Base-by-base conservation (phyloP, 2,329 filamentous ascomycete species). In the Trichoderma brevicompactum region DNA sequence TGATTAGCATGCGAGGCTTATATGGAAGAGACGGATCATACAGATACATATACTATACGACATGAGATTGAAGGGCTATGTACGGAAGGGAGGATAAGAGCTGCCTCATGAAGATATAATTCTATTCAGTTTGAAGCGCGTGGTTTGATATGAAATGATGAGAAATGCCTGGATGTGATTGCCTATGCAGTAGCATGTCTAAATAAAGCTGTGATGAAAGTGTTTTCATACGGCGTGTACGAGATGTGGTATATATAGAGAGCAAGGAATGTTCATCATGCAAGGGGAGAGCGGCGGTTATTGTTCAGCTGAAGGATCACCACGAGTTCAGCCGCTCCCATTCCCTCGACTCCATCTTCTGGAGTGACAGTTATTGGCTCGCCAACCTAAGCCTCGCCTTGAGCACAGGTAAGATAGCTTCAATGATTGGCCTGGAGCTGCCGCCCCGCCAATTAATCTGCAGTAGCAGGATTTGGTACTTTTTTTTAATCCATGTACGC, bases 381-480 rank as follows among this genome's bases (percentile, higher is more conserved):
- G 23, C 48, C 19, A 28, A 55, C 7, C 19, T 38, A 10, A 44
- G 8, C n/a, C 40, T 32, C 28, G 23, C 48, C 10, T 15, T 40
- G 46, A 52, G 13, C 7, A 32, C n/a, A 32, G 38, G 17, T 15
- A 43, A 17, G n/a, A 59, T 28, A 23, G 40, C 49, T 13, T 46
- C 28, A 43, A 2, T 63, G 60, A 63, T 63, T 63, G 60, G 60
- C 32, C 49, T 63, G 60, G 40, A n/a, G 60, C 40, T 32, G 60
- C 13, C 15, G 60, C 40, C 60, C 60, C 60, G 49, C 60, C 49
- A 54, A 38, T 28, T 4, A 54, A 19, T 23, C 40, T 38, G 59
- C 38, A 38, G 53, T 62, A 40, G 9, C n/a, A 13, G 19, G n/a
- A 34, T 43, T 44, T 15, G 59, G 44, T 59, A 10, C 19, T 56